Evolutionary conservation across 805 yeast genomes (phyloP), one percentile per base, ranked within the genome.

Genomic region (Metschnikowia koreensis): DNA sequence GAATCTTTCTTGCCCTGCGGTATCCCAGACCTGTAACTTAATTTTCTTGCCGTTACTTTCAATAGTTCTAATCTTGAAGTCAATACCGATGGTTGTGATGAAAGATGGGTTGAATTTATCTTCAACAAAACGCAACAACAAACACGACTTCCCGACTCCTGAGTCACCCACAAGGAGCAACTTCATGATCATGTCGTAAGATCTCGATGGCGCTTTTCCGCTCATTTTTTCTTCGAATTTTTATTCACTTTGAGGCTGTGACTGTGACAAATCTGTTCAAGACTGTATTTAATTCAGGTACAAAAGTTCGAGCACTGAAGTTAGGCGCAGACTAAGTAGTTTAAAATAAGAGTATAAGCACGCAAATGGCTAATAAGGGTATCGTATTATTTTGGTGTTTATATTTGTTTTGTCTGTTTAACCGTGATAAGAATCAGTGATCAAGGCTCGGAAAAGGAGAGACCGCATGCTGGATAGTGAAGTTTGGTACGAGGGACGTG

Each of bases 41-140:
- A 94, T 88, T 59, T 87, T 87, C 72, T 89, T 88, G 48, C 97
- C 97, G 57, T 93, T 93, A 59, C 92, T 81, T 62, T 93, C 97
- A 60, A 92, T 89, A 29, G 97, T 92, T 73, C 97, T 87, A 68
- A 94, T 93, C 76, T 94, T 94, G 81, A 94, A 94, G 71, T 94
- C 99, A 64, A 94, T 94, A 50, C 99, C 99, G 64, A 94, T 94
- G 44, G 99, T 94, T 53, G 98, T 91, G 73, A 94, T 94, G 72
- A 93, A 94, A 17, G 94, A 84, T 6, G 98, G 97, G 63, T 93
- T 92, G 77, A 94, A 94, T 71, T 91, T 92, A 72, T 93, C 97
- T 63, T 91, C 97, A 54, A 93, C 96, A 73, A 93, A 93, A 66
- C 98, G 83, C 58, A 93, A 82, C 63, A 92, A 77, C 54, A 92